Percentiles rank a stretch among this genome's conserved stretches.
These are phyloP conservation scores for Clavispora phyllophila DNA, from an alignment of 805 yeast genomes.

Conservation along the genomic window DNA sequence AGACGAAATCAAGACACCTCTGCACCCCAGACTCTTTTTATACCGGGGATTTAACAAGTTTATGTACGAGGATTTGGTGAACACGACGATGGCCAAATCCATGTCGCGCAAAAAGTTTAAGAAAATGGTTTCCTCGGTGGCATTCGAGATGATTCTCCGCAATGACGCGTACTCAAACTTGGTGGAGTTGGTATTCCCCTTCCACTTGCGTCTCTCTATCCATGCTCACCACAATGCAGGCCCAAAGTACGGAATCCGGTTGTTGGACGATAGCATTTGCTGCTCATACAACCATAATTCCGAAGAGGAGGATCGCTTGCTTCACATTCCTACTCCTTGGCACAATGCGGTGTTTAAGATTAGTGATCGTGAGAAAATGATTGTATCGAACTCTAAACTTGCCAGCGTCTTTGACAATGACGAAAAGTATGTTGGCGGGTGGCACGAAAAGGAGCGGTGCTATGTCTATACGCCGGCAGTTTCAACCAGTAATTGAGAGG, in stretches of 20 bases:
- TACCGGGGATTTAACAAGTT: constrained; percentile 56
- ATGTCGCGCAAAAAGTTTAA: constrained; percentile 46
- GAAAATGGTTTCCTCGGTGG: constrained; percentile 47
- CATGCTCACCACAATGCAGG: constrained; percentile 59
- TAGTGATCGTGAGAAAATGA: constrained; percentile 26
- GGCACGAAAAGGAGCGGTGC: constrained; percentile 12
- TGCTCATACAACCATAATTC: constrained; percentile 44
- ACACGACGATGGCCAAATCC: constrained; percentile 32
- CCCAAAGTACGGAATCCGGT: constrained; percentile 54
- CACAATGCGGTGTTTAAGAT: constrained; percentile 49
- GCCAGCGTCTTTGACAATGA: constrained; percentile 7
- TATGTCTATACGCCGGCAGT: constrained; percentile 1
- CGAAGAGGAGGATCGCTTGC: constrained; percentile 36
- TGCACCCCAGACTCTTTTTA: constrained; percentile 48
- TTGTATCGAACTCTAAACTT: constrained; percentile 12
- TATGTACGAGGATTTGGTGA: constrained; percentile 53
- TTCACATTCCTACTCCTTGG: constrained; percentile 67
- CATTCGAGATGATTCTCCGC: constrained; percentile 57
- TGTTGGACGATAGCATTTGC: constrained; percentile 41
- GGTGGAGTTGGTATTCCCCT: constrained; percentile 56
- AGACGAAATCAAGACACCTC: constrained; percentile 29
- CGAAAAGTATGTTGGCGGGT: constrained; percentile 14
- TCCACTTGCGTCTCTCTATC: constrained; percentile 54
- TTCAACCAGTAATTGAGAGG: neutral
- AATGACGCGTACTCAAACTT: constrained; percentile 63